Evolutionary conservation across 345 rosid genomes (phyloP).

Genomic region (Rhodomyrtus tomentosa): DNA sequence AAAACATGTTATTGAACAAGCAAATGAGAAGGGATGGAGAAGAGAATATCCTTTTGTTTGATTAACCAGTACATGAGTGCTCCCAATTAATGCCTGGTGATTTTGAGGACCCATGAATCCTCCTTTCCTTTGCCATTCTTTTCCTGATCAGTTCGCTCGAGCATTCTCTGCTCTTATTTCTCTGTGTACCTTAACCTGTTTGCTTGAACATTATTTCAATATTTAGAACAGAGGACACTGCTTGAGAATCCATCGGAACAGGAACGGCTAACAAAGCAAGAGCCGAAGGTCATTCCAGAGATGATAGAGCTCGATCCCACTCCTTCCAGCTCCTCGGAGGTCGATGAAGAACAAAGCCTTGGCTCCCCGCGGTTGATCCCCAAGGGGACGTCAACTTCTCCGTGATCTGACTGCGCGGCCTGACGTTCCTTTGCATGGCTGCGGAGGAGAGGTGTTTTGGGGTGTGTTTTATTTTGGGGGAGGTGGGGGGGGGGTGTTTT

Average conservation of each 20-base stretch:
- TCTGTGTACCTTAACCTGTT: constrained; percentile 14
- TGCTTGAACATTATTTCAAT: constrained; percentile 14
- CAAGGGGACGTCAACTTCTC: not conserved
- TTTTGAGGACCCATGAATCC: not conserved
- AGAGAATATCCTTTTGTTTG: constrained; percentile 49
- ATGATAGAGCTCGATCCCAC: not conserved
- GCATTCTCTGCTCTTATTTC: not conserved
- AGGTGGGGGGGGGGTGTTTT: too few relatives aligned
- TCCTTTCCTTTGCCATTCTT: not conserved
- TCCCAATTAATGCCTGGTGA: not conserved
- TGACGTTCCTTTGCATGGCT: not conserved
- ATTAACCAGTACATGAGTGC: not conserved
- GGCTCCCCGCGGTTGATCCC: not conserved
- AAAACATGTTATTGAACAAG: constrained; percentile 20
- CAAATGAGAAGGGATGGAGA: constrained; percentile 59
- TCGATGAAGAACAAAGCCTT: not conserved
- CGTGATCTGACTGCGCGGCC: not conserved
- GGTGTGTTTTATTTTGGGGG: not conserved
- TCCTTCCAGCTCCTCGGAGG: not conserved
- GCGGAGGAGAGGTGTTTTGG: not conserved
- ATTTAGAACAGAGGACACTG: constrained; percentile 16
- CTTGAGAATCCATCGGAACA: constrained; percentile 34
- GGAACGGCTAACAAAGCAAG: constrained; percentile 24
- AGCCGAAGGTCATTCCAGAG: constrained; percentile 36
- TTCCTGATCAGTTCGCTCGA: not conserved